phyloP scores from a whole-genome alignment of 768 basidiomycete genomes.

The Tubosaeta sp. region DNA sequence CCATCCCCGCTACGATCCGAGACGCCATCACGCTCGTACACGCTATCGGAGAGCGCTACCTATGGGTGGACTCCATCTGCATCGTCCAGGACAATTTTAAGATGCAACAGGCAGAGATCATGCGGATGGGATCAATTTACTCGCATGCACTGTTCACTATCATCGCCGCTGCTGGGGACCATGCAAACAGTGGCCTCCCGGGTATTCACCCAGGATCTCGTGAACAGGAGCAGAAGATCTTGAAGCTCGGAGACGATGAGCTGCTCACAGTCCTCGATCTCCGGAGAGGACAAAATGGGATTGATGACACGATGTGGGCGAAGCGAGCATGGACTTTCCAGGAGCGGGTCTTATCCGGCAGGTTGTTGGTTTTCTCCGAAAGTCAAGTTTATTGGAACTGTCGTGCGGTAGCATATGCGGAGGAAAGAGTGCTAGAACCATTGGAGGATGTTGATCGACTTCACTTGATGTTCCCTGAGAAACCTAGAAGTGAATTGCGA shows the following conservation, averaged over 20 bases:
- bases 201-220: constrained; percentile 6
- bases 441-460: background rate
- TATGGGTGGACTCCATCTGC: constrained; percentile 25
- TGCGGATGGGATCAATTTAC: constrained; percentile 21
- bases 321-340: constrained; percentile 19
- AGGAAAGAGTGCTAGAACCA: constrained; percentile 12
- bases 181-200: constrained; percentile 9
- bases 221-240: constrained; percentile 1
- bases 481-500: background rate
- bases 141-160: constrained; percentile 15
- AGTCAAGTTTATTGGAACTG: constrained; percentile 19
- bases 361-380: constrained; percentile 16
- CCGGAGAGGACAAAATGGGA: background rate
- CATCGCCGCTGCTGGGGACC: constrained; percentile 13
- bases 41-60: constrained; percentile 20
- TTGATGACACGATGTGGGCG: constrained; percentile 9
- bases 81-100: constrained; percentile 17
- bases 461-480: background rate
- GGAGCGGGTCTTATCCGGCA: constrained; percentile 13
- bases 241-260: constrained; percentile 9
- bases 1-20: constrained; percentile 19
- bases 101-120: constrained; percentile 17
- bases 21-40: constrained; percentile 21
- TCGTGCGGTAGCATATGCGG: constrained; percentile 6
- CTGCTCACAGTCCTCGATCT: constrained; percentile 12